Evolutionary conservation across 352 stramenopile genomes (phyloP).

Genomic region (Phytopythium chamaehyphon): DNA sequence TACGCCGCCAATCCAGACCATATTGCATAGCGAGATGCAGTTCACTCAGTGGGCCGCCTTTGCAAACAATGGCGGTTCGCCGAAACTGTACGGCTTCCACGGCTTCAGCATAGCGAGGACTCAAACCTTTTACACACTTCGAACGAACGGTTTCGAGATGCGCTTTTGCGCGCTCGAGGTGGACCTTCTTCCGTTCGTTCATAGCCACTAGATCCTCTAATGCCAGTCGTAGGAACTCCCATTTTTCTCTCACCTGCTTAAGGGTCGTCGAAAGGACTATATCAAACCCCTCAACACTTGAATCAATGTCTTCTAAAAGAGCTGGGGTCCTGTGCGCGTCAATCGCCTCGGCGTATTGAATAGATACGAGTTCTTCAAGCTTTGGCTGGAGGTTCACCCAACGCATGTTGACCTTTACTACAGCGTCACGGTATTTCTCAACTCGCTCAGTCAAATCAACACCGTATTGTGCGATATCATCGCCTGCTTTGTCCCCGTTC

Average conservation of each 20-base stretch:
- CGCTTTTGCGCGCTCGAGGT: slow-evolving; percentile 47
- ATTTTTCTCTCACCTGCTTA: slow-evolving; percentile 58
- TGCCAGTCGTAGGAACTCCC: slow-evolving; percentile 34
- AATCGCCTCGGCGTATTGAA: slow-evolving; percentile 46
- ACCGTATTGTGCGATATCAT: slow-evolving; percentile 26
- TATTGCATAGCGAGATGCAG: slow-evolving; percentile 66
- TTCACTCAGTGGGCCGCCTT: slow-evolving; percentile 54
- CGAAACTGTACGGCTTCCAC: slow-evolving; percentile 68
- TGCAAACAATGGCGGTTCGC: slow-evolving; percentile 67
- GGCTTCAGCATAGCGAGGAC: slow-evolving; percentile 42
- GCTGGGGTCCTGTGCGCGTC: slow-evolving; percentile 48
- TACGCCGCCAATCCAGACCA: slow-evolving; percentile 64
- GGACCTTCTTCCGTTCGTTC: slow-evolving; percentile 54
- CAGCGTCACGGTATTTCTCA: slow-evolving; percentile 34
- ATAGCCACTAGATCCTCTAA: slow-evolving; percentile 58
- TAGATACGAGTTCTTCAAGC: slow-evolving; percentile 54
- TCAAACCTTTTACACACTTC: slow-evolving; percentile 55
- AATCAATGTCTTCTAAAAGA: slow-evolving; percentile 38
- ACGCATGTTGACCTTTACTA: slow-evolving; percentile 57
- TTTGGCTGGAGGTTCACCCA: slow-evolving; percentile 66
- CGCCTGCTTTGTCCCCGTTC: neutral
- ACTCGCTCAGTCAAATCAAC: slow-evolving; percentile 33
- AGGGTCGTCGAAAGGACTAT: slow-evolving; percentile 53
- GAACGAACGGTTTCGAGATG: slow-evolving; percentile 45
- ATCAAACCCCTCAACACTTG: slow-evolving; percentile 57